Percentiles rank a stretch among this genome's conserved stretches.
phyloP scores from a whole-genome alignment of 192 early-diverging fungal genomes.

The Chytriomyces hyalinus region DNA sequence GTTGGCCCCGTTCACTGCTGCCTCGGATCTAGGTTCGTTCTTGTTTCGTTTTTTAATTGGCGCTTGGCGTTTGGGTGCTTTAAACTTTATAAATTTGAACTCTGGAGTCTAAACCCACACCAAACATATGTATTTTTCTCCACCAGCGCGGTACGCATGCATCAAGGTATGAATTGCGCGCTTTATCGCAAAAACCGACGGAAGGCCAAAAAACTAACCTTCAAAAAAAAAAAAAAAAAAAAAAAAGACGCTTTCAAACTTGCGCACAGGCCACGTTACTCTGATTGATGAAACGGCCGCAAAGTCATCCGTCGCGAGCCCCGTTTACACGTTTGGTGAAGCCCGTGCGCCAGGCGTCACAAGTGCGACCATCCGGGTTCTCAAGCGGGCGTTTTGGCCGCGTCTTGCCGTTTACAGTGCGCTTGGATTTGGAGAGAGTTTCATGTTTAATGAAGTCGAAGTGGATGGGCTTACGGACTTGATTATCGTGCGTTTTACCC shows the following conservation, averaged over 20 bases:
- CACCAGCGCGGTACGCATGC: neutral
- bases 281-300: neutral
- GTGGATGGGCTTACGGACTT: slow-evolving; percentile 61
- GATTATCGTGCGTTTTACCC: slow-evolving; percentile 43
- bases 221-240: neutral
- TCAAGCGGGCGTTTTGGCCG: slow-evolving; percentile 67
- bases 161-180: neutral
- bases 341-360: neutral
- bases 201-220: neutral
- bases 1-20: neutral
- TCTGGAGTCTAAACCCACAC: neutral
- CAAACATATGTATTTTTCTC: neutral
- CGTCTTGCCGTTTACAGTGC: slow-evolving; percentile 58
- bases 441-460: slow-evolving; percentile 69
- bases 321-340: slow-evolving; percentile 8
- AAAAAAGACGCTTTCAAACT: slow-evolving; percentile 4
- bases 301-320: neutral
- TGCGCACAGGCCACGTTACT: neutral
- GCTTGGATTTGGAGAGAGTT: slow-evolving; percentile 73
- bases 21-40: neutral
- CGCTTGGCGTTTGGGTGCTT: neutral
- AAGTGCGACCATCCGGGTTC: slow-evolving; percentile 54
- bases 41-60: neutral
- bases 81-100: neutral
- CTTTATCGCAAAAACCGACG: neutral